These are phyloP conservation scores for Sextonia rubra DNA, from an alignment of 164 flowering plant species.

Conservation along the genomic window DNA sequence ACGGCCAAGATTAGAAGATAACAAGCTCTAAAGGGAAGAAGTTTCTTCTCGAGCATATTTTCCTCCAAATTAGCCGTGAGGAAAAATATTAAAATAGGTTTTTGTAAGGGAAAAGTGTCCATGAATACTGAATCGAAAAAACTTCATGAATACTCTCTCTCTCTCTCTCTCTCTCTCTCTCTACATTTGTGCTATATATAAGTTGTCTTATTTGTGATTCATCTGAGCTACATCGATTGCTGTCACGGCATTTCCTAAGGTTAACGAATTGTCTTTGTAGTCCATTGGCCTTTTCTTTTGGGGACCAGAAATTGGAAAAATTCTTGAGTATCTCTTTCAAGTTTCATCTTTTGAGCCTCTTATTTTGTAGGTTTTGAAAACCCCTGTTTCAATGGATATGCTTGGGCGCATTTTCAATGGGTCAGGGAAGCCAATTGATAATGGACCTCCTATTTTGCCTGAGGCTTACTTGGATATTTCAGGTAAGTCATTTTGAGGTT, in stretches of 20 bases:
- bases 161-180: background rate
- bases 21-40: too few relatives aligned
- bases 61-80: too few relatives aligned
- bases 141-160: too few relatives aligned
- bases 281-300: background rate
- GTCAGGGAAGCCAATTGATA: conserved; percentile 97
- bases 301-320: background rate
- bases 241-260: background rate
- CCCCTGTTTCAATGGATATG: conserved; percentile 97
- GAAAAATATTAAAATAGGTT: too few relatives aligned
- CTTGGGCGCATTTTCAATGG: conserved; percentile 99
- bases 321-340: background rate
- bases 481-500: conserved; percentile 36
- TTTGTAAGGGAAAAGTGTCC: background rate
- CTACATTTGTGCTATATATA: background rate
- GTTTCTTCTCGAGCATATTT: too few relatives aligned
- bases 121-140: too few relatives aligned
- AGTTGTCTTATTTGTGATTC: background rate
- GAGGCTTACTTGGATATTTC: conserved; percentile 98
- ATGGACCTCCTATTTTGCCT: conserved; percentile 95
- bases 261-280: background rate
- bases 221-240: background rate
- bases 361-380: conserved; percentile 74
- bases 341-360: conserved; percentile 7
- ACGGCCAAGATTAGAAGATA: too few relatives aligned